Evolutionary conservation across 2,329 filamentous ascomycete genomes (phyloP), one percentile per base, ranked within the genome.

Genomic region (Coleophoma crateriformis): DNA sequence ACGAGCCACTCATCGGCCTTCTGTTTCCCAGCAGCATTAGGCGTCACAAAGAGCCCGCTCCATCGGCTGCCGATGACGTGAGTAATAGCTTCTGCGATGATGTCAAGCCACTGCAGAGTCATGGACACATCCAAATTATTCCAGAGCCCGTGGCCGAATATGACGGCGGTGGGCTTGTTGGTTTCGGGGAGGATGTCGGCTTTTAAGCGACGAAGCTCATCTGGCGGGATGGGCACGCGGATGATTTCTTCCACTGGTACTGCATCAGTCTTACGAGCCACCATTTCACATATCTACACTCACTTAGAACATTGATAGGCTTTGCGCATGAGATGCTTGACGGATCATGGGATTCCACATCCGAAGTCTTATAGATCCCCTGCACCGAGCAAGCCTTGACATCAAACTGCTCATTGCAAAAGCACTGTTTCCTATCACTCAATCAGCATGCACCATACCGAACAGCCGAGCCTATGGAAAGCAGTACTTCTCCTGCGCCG

Each of bases 381-480:
- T 76, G 73, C 1, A 75, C 65, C 2, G 71, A 74, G 56, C 72
- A 76, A n/a, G 67, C 64, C 52, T 69, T 73, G 46, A 74, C 68
- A 61, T 75, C 69, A 58, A 76, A 75, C 47, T 75, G 72, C 42
- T 71, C 68, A 50, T 74, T 72, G 57, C 72, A 76, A 59, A 75
- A 76, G 56, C 72, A 75, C 13, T 69, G 62, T 38, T 62, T 65
- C 49, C 71, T 61, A 40, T 4, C 13, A 7, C 2, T 22, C 14
- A 19, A 17, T 54, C 35, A 54, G 45, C 19, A 38, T 19, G 4
- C 27, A 38, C 2, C 33, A 6, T 33, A 38, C 2, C 33, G 33
- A n/a, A 33, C 20, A 33, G 6, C 22, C 3, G n/a, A 19, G 7
- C 41, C 10, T n/a, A 3, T 20, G 14, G 14, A 44, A 15, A 44